Conservation (phyloP, 805 yeast species). For the Candida gorgasii region DNA sequence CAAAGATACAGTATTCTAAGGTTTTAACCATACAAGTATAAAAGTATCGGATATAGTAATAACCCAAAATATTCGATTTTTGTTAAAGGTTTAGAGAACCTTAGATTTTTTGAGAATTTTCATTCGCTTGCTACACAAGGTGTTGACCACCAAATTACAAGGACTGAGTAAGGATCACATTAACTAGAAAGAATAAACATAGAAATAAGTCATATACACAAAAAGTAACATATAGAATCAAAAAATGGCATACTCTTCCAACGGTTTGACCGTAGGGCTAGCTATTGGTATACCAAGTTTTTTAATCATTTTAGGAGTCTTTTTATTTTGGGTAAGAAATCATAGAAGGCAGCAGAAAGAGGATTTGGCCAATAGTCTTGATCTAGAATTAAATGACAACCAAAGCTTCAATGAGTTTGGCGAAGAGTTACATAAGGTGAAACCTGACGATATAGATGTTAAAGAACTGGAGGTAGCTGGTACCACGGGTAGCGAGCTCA, state of each 20-base stretch:
- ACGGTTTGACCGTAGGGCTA: slow-evolving; percentile 39
- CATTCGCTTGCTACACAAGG: slow-evolving; percentile 5
- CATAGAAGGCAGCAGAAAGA: slow-evolving; percentile 32
- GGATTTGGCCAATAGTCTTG: slow-evolving; percentile 31
- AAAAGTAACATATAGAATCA: background rate
- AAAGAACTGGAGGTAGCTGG: slow-evolving; percentile 6
- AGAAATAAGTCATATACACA: background rate
- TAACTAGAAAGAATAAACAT: too few relatives aligned
- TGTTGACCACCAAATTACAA: slow-evolving; percentile 1
- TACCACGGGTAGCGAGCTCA: slow-evolving; percentile 7
- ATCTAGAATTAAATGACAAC: slow-evolving; percentile 38
- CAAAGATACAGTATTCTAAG: background rate
- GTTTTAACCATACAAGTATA: background rate
- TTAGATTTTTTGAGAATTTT: background rate
- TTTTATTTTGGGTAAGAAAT: slow-evolving; percentile 30
- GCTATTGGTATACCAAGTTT: slow-evolving; percentile 43
- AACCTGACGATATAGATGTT: slow-evolving; percentile 11
- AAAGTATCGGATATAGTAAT: background rate
- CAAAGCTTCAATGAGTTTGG: slow-evolving; percentile 34
- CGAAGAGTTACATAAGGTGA: slow-evolving; percentile 32
- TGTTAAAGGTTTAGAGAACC: background rate
- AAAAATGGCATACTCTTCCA: slow-evolving; percentile 5
- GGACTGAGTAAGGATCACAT: too few relatives aligned
- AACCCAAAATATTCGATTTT: background rate
- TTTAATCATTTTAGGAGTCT: slow-evolving; percentile 25